These are phyloP conservation scores for Trichoderma semiorbis DNA, from an alignment of 2,329 filamentous ascomycete genomes.

Conservation along the genomic window DNA sequence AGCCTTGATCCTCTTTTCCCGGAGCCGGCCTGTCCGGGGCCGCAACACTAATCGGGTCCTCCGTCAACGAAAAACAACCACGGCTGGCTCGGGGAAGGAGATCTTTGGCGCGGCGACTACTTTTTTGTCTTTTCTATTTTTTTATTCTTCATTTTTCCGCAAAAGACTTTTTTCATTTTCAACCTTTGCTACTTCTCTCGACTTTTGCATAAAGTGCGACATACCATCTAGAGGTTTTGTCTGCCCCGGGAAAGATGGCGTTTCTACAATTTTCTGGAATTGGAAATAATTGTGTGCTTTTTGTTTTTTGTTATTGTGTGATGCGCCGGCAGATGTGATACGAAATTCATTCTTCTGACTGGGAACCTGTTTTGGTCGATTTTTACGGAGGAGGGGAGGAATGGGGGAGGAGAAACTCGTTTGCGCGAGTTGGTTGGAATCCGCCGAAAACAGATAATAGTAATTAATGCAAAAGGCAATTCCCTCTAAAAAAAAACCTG, in stretches of 20 bases:
- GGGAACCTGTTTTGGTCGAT: neutral
- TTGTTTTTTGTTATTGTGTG: neutral
- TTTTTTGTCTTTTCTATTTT: neutral
- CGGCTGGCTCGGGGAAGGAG: conserved; percentile 8
- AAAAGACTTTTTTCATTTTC: neutral
- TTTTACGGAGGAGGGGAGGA: neutral
- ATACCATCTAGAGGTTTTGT: conserved; percentile 5
- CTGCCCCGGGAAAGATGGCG: conserved; percentile 15
- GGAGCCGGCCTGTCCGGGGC: conserved; percentile 14
- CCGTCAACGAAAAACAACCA: neutral
- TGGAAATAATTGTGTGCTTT: conserved; percentile 13
- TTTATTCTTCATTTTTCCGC: neutral
- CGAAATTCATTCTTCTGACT: conserved; percentile 6
- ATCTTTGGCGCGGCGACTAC: neutral
- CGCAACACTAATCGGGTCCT: conserved; percentile 10
- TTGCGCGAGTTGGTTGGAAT: conserved; percentile 1
- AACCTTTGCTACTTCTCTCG: conserved; percentile 7
- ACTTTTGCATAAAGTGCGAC: conserved; percentile 13
- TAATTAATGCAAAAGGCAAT: conserved; percentile 14
- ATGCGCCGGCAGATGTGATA: conserved; percentile 14
- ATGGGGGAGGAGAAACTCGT: neutral
- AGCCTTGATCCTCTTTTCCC: neutral
- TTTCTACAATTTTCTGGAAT: conserved; percentile 8
- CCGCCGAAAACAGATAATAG: conserved; percentile 13
- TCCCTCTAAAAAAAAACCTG: neutral